Percentiles rank a stretch among this genome's conserved stretches.
phyloP scores from a whole-genome alignment of 2,329 filamentous ascomycete species.

The Trichoderma sp. region DNA sequence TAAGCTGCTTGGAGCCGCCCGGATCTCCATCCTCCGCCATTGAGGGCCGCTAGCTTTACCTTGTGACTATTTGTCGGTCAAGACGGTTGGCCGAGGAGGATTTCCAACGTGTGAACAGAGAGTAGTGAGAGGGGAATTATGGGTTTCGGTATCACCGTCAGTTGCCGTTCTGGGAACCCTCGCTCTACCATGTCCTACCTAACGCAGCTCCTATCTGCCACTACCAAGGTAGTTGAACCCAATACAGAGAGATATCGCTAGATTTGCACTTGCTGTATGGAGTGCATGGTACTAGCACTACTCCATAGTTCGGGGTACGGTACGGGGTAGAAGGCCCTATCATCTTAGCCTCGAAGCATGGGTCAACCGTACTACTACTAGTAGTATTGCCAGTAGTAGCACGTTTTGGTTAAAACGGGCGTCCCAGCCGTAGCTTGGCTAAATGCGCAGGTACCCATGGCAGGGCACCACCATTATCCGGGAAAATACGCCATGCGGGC shows the following conservation, averaged over 20 bases:
- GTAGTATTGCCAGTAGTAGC: too few species aligned
- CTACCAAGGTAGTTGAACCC: background rate
- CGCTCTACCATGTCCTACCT: background rate
- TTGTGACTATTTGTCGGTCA: conserved; percentile 13
- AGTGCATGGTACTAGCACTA: background rate
- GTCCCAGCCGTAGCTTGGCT: background rate
- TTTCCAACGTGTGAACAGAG: background rate
- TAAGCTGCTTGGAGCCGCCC: conserved; percentile 19
- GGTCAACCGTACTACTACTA: background rate
- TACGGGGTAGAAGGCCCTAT: background rate
- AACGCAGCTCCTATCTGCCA: background rate
- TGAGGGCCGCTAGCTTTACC: background rate
- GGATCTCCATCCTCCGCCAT: conserved; percentile 21
- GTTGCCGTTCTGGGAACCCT: background rate
- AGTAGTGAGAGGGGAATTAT: background rate
- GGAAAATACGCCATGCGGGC: conserved; percentile 14
- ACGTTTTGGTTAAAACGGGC: conserved; percentile 1
- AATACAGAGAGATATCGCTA: background rate
- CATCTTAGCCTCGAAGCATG: background rate
- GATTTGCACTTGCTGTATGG: background rate
- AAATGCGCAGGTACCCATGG: conserved; percentile 15
- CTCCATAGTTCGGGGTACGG: conserved; percentile 5
- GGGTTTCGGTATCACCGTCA: conserved; percentile 17
- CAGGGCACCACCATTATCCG: background rate
- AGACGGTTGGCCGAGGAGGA: background rate